phyloP scores from a whole-genome alignment of 192 early-diverging fungal species.

The Coemansia sp. region DNA sequence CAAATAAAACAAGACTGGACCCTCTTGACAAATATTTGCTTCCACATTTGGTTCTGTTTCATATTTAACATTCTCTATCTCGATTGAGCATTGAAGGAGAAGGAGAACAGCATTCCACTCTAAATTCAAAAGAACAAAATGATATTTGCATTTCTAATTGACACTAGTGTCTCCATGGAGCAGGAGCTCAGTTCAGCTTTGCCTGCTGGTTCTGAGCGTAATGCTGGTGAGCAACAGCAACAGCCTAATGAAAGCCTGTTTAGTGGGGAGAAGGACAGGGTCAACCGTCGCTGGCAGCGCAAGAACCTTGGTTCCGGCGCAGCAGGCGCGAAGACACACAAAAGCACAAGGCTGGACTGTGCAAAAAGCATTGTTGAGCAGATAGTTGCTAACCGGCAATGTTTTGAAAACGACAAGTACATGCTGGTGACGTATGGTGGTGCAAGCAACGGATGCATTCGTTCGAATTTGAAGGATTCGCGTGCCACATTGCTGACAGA shows the following conservation, averaged over 20 bases:
- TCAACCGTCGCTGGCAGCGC: constrained; percentile 52
- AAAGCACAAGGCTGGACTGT: constrained; percentile 60
- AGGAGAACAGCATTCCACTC: not conserved
- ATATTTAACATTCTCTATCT: too few species aligned
- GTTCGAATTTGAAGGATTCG: constrained; percentile 57
- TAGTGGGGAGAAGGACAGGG: constrained; percentile 23
- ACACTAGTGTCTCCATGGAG: constrained; percentile 84
- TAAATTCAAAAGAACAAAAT: constrained; percentile 16
- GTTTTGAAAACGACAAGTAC: constrained; percentile 68
- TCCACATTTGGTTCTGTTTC: too few species aligned
- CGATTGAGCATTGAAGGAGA: too few species aligned
- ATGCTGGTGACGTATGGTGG: constrained; percentile 74
- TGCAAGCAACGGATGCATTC: constrained; percentile 20
- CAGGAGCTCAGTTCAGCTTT: constrained; percentile 33
- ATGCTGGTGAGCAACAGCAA: constrained; percentile 18
- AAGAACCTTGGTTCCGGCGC: constrained; percentile 13
- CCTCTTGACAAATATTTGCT: too few species aligned
- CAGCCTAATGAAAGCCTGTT: constrained; percentile 38
- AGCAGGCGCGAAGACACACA: constrained; percentile 4
- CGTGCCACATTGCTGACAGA: constrained; percentile 58
- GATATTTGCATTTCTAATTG: constrained; percentile 75
- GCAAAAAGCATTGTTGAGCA: constrained; percentile 78
- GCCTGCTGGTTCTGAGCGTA: constrained; percentile 1
- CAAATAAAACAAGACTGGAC: too few species aligned
- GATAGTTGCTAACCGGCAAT: constrained; percentile 58